These are phyloP conservation scores for Populus deltoides DNA, from an alignment of 345 rosid species.

Conservation along the genomic window DNA sequence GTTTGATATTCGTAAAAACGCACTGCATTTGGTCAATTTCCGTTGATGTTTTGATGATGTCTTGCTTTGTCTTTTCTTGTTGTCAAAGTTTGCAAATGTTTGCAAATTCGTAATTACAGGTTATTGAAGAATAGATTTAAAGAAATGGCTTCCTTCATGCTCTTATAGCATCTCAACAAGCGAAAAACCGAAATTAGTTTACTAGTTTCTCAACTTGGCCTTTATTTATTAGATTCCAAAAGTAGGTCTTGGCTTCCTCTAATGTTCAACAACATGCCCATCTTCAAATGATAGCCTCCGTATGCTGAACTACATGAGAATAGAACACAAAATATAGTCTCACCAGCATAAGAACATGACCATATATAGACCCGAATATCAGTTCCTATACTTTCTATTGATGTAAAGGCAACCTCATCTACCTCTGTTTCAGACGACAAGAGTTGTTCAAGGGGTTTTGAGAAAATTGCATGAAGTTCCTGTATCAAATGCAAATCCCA, in stretches of 20 bases:
- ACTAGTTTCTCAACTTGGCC: no score
- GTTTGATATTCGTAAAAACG: neutral
- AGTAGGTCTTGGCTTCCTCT: conserved; percentile 84
- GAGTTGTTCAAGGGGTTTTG: conserved; percentile 71
- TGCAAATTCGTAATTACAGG: no score
- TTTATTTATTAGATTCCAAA: conserved; percentile 54
- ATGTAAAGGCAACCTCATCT: conserved; percentile 93
- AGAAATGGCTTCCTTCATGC: no score
- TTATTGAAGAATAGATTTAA: no score
- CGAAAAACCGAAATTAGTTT: no score
- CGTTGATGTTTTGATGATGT: neutral
- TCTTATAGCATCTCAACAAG: no score
- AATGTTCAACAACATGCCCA: conserved; percentile 59
- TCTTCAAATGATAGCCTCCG: conserved; percentile 85
- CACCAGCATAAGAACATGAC: neutral
- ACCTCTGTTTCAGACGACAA: conserved; percentile 62
- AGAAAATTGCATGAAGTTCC: conserved; percentile 83
- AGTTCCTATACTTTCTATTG: conserved; percentile 88
- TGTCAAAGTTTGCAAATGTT: neutral
- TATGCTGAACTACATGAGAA: conserved; percentile 59
- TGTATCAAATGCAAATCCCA: conserved; percentile 20
- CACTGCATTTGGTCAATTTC: neutral
- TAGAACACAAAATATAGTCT: neutral
- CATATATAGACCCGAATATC: conserved; percentile 54
- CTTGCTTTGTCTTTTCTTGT: neutral